These are phyloP conservation scores for Musa troglodytarum DNA, from an alignment of 176 grass and related monocot species.

Conservation along the genomic window DNA sequence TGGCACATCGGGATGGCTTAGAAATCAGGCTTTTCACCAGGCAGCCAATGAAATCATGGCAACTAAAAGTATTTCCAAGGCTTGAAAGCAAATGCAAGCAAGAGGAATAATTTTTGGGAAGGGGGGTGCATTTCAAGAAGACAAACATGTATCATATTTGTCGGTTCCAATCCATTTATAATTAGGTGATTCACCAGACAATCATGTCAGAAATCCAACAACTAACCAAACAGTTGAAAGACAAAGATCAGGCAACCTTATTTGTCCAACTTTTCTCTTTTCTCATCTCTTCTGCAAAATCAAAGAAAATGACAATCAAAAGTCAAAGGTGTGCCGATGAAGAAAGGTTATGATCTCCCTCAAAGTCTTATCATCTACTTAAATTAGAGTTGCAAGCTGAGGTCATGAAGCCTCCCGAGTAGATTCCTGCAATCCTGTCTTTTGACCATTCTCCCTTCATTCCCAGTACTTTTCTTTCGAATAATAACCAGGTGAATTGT, in stretches of 20 bases:
- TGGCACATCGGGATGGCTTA: too few species aligned
- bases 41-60: neutral
- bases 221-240: neutral
- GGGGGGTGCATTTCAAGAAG: neutral
- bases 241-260: neutral
- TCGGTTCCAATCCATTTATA: too few species aligned
- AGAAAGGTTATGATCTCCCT: neutral
- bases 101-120: neutral
- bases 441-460: neutral
- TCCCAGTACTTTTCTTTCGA: neutral
- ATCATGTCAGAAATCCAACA: neutral
- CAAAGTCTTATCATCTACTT: neutral
- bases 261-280: neutral
- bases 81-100: neutral
- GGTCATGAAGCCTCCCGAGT: too few species aligned
- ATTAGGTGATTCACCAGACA: neutral
- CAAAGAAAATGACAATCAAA: neutral
- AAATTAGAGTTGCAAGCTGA: too few species aligned
- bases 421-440: too few species aligned
- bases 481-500: neutral
- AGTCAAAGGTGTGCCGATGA: neutral
- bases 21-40: neutral
- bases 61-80: neutral
- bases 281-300: neutral
- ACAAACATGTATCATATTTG: neutral